Evolutionary conservation across 345 rosid genomes (phyloP).

Genomic region (Rhodomyrtus tomentosa): DNA sequence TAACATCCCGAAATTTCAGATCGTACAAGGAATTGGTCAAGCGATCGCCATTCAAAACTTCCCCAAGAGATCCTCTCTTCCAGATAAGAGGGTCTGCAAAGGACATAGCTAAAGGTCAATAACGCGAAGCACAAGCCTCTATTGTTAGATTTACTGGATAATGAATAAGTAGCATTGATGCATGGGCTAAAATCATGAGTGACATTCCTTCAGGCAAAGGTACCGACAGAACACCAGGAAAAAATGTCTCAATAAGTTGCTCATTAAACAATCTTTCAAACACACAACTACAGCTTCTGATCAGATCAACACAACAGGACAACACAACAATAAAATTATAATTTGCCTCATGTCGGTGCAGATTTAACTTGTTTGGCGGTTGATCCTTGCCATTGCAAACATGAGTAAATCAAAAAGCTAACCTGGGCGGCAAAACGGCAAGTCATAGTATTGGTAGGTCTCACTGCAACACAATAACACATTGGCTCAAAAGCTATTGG

Average conservation of each 20-base stretch:
- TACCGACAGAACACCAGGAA: not conserved
- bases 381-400: not conserved
- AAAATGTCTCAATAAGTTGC: not conserved
- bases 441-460: constrained; percentile 63
- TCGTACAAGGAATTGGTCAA: constrained; percentile 38
- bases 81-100: constrained; percentile 42
- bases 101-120: not conserved
- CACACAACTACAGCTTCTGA: not conserved
- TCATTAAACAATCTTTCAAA: not conserved
- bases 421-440: constrained; percentile 87
- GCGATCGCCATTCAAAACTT: constrained; percentile 76
- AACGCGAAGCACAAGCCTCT: not conserved
- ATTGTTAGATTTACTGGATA: not conserved
- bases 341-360: not conserved
- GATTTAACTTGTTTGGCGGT: not conserved
- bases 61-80: constrained; percentile 62
- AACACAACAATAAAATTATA: not conserved
- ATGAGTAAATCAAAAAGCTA: constrained; percentile 13
- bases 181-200: not conserved
- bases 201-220: not conserved
- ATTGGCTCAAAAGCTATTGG: not conserved
- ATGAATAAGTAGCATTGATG: not conserved
- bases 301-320: not conserved
- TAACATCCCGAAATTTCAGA: constrained; percentile 46
- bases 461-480: constrained; percentile 43